Evolutionary conservation across 306 rosid species (phyloP).

Genomic region (Quercus glauca): DNA sequence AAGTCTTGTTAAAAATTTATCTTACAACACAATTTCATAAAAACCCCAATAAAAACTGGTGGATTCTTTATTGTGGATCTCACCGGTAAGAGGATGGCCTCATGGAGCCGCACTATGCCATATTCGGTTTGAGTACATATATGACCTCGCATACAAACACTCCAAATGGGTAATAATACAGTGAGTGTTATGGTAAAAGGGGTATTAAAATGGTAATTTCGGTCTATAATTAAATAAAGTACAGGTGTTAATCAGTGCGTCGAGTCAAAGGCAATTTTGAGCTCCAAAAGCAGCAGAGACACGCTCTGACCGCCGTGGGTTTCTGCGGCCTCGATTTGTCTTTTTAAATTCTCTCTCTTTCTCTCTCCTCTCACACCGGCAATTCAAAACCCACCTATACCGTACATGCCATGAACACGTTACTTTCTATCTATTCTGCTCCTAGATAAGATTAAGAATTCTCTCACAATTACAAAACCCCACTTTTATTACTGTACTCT

Average conservation of each 20-base stretch:
- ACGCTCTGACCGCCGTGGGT: neutral
- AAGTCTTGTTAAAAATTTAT: no score
- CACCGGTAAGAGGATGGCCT: no score
- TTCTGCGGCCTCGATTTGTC: neutral
- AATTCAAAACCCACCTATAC: neutral
- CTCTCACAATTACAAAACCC: no score
- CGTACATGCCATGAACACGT: constrained; percentile 3
- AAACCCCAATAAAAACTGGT: no score
- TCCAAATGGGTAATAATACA: neutral
- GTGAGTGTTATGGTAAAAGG: neutral
- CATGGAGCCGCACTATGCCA: neutral
- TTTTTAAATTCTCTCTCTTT: neutral
- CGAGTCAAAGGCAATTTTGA: neutral
- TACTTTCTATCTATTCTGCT: neutral
- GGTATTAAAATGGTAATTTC: neutral
- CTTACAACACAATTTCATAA: no score
- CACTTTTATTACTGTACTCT: no score
- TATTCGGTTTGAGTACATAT: neutral
- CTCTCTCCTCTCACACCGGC: neutral
- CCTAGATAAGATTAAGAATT: neutral
- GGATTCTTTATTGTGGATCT: no score
- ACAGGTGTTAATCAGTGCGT: neutral
- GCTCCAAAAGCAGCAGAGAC: neutral
- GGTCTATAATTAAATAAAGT: neutral
- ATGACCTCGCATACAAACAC: neutral